phyloP scores from a whole-genome alignment of 225 moss, liverwort and hornwort species.

The Pleurozium schreberi region DNA sequence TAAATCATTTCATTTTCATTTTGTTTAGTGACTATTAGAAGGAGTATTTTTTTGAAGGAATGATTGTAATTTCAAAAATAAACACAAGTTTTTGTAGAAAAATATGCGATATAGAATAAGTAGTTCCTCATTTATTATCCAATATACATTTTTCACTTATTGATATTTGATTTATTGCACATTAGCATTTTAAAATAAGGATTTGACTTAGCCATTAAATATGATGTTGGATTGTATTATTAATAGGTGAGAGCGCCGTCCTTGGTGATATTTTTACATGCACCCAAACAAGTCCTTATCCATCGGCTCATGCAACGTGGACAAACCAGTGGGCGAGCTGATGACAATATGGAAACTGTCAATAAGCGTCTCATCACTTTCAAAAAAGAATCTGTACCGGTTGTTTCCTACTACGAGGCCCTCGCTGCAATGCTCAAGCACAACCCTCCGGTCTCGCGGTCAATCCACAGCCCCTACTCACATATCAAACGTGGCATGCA shows the following conservation, averaged over 20 bases:
- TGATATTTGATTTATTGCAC: too few species aligned
- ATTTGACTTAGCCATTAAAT: background rate
- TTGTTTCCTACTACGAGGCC: background rate
- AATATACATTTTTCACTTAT: background rate
- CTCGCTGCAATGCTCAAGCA: conserved; percentile 35
- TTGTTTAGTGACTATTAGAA: background rate
- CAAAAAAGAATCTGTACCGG: conserved; percentile 43
- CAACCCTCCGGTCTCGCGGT: conserved; percentile 28
- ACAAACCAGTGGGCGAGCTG: conserved; percentile 30
- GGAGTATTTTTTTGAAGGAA: background rate
- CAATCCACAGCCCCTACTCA: conserved; percentile 40
- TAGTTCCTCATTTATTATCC: background rate
- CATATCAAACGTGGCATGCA: background rate
- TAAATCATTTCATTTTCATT: background rate
- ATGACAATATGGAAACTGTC: conserved; percentile 47
- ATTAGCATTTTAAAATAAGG: background rate
- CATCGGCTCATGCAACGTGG: conserved; percentile 53
- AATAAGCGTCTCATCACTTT: conserved; percentile 58
- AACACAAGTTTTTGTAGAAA: background rate
- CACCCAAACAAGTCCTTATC: conserved; percentile 49
- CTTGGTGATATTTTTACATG: conserved; percentile 58
- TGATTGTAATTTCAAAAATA: too few species aligned
- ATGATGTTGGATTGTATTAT: background rate
- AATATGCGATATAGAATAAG: background rate
- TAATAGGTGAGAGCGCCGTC: conserved; percentile 38